phyloP scores from a whole-genome alignment of 1,139 yeast genomes.

The Hyphopichia khmerensis region DNA sequence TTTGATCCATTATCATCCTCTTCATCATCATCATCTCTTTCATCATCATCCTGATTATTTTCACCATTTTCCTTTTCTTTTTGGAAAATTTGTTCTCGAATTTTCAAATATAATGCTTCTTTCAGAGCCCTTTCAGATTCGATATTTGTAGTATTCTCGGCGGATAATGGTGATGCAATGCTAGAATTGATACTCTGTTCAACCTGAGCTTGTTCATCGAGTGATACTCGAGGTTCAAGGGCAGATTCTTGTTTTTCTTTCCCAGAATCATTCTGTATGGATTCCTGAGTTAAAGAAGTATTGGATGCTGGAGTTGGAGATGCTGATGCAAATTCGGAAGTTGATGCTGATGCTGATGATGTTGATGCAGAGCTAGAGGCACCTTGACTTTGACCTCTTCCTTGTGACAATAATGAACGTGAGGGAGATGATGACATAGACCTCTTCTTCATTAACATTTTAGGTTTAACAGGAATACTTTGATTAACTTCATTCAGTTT shows the following conservation, averaged over 20 bases:
- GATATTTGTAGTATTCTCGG: constrained; percentile 8
- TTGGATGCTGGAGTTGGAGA: constrained; percentile 1
- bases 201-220: too few species aligned
- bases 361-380: too few species aligned
- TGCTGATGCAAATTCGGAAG: not conserved
- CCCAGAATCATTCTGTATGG: not conserved
- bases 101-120: constrained; percentile 42
- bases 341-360: not conserved
- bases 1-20: constrained; percentile 6
- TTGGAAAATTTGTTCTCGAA: constrained; percentile 45
- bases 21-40: constrained; percentile 22
- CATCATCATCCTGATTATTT: constrained; percentile 24
- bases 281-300: constrained; percentile 2
- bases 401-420: not conserved
- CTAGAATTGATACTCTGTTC: not conserved
- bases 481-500: not conserved
- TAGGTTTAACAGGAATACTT: constrained; percentile 13
- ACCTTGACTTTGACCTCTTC: too few species aligned
- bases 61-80: constrained; percentile 22
- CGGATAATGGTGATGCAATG: constrained; percentile 2
- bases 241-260: not conserved
- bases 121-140: constrained; percentile 27
- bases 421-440: not conserved
- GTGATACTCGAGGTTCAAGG: too few species aligned
- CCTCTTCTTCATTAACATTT: constrained; percentile 16